Evolutionary conservation across 1,284 basidiomycete genomes (phyloP).

Genomic region (Irpex sp.): DNA sequence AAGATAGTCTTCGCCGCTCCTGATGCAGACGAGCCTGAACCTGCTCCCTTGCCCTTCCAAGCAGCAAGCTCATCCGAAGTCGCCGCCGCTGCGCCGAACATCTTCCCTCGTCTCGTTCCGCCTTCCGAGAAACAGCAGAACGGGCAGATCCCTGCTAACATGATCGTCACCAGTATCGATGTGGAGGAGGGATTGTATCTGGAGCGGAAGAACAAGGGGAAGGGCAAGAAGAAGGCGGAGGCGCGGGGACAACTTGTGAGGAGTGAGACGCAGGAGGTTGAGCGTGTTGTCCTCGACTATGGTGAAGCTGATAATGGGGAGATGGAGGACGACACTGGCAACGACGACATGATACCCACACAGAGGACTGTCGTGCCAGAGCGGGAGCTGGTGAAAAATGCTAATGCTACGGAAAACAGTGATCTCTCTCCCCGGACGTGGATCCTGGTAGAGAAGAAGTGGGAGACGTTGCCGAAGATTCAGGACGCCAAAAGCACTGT

Average conservation of each 20-base stretch:
- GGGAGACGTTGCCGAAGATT: constrained; percentile 34
- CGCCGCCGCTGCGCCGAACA: constrained; percentile 12
- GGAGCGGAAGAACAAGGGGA: constrained; percentile 15
- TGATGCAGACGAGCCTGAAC: neutral
- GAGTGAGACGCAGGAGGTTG: constrained; percentile 14
- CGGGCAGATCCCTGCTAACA: constrained; percentile 50
- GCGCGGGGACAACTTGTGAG: constrained; percentile 17
- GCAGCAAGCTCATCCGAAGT: constrained; percentile 11
- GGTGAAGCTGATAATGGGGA: neutral
- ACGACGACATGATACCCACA: constrained; percentile 3
- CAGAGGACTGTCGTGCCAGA: neutral
- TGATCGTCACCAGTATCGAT: constrained; percentile 68
- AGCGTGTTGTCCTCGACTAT: constrained; percentile 9
- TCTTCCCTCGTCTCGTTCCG: constrained; percentile 45
- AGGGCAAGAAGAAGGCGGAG: constrained; percentile 23
- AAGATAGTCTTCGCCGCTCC: constrained; percentile 54
- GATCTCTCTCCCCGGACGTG: neutral
- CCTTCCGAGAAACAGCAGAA: constrained; percentile 57
- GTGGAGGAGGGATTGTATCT: constrained; percentile 47
- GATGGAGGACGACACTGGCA: no score
- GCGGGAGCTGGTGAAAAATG: no score
- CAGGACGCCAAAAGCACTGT: constrained; percentile 28
- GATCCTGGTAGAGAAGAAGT: constrained; percentile 34
- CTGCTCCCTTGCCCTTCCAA: constrained; percentile 10
- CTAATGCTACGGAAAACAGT: no score